Conservation (phyloP, 225 moss, liverwort and hornwort species). For the Bryoerythrophyllum caledonicum region DNA sequence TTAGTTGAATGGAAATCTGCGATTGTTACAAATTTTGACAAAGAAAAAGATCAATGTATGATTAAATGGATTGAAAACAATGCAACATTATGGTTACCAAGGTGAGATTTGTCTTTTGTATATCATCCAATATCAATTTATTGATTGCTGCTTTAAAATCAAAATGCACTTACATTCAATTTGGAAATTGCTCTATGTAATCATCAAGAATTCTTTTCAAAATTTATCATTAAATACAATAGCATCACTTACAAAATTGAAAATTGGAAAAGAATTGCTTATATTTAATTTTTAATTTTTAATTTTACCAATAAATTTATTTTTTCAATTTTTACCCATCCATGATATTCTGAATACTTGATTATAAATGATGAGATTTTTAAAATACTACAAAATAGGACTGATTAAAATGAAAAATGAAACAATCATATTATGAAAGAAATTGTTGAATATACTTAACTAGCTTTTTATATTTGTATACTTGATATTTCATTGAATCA, state of each 20-base stretch:
- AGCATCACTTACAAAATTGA: too few species aligned
- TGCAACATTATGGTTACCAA: constrained; percentile 68
- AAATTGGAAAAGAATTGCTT: too few species aligned
- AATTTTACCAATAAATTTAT: background rate
- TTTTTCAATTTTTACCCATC: fast-evolving
- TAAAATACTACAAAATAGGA: too few species aligned
- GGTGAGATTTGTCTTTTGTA: constrained; percentile 32
- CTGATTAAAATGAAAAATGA: too few species aligned
- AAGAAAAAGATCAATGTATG: constrained; percentile 57
- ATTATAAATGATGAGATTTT: background rate
- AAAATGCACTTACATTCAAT: background rate
- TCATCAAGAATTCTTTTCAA: background rate
- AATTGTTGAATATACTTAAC: fast-evolving
- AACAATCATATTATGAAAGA: background rate
- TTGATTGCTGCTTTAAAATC: background rate
- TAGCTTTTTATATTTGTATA: background rate
- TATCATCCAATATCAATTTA: background rate
- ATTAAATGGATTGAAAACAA: constrained; percentile 66
- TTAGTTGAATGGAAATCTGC: constrained; percentile 61
- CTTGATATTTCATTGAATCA: background rate
- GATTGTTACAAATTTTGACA: constrained; percentile 45
- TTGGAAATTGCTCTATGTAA: background rate
- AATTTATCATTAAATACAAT: too few species aligned
- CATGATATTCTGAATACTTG: background rate
- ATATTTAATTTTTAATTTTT: background rate